Evolutionary conservation across 805 yeast species (phyloP), one percentile per base, ranked within the genome.

Genomic region (Lachancea fermentati): DNA sequence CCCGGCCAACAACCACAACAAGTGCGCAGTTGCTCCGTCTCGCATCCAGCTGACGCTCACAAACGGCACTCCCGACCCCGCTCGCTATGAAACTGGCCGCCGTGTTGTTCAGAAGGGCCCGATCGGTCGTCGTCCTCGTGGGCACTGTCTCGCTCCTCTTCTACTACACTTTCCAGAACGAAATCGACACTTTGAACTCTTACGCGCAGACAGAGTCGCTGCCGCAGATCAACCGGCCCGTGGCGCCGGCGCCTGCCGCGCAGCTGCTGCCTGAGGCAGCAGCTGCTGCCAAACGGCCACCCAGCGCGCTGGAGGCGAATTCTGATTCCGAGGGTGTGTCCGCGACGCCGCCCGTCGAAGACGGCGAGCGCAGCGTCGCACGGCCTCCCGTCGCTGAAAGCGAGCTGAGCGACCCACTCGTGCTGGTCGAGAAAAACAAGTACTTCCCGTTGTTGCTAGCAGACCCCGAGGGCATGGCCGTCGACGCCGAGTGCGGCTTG

Each of bases 361-460:
- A 7, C 7, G 6, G 6, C 26, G 8, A 7, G 8, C 14, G 31
- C 31, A n/a, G 15, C 15, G 15, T 19, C 26, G 8, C 14, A 4
- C 5, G 41, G 17, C 24, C 25, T 16, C n/a, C n/a, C n/a, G n/a
- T n/a, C n/a, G n/a, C n/a, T n/a, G n/a, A n/a, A n/a, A n/a, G n/a
- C n/a, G n/a, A n/a, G 38, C 32, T 54, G 19, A 39, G 43, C 34
- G 52, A 58, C 45, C 45, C 62, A 38, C 47, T 40, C 5, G 44
- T 43, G 8, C 29, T 61, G 5, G 39, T 44, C 14, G 64, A 55
- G 9, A 68, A 68, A 50, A 68, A 67, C 46, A 62, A 54, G 46
- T 68, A 60, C 45, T 67, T 62, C 41, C 73, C 73, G 2, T 15
- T 68, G 4, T 32, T 67, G 8, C 50, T 57, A 17, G 36, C 46